Conservation (phyloP, 768 basidiomycete species). For the Boletus edulis region DNA sequence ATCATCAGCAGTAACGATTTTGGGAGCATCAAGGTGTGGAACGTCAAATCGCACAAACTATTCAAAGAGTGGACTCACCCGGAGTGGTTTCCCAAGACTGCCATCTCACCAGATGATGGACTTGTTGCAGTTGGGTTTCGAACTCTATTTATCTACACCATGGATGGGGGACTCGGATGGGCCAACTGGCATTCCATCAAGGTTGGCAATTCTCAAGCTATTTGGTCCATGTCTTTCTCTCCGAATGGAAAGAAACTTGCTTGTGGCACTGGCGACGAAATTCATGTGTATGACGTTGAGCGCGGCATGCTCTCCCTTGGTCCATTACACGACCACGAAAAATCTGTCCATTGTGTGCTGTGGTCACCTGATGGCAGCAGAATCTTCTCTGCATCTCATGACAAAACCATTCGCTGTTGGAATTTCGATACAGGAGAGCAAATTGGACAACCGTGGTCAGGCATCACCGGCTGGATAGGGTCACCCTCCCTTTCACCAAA, state of each 20-base stretch:
- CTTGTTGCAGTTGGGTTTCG: neutral
- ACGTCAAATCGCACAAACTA: neutral
- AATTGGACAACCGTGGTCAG: neutral
- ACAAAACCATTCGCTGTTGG: neutral
- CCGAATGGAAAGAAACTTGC: constrained; percentile 1
- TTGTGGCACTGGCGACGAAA: neutral
- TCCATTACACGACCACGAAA: neutral
- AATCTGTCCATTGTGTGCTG: neutral
- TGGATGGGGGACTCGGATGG: neutral
- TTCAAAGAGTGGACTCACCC: neutral
- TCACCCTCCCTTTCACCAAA: constrained; percentile 1
- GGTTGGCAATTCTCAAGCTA: accelerated
- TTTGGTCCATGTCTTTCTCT: neutral
- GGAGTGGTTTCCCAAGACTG: neutral
- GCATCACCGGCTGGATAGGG: neutral
- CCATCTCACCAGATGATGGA: constrained; percentile 3
- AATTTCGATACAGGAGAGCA: neutral
- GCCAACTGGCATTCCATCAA: neutral
- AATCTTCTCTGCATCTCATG: neutral
- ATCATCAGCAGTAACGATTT: too few relatives aligned
- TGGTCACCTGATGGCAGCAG: neutral
- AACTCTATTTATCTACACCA: neutral
- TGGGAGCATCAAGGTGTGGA: neutral
- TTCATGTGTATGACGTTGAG: neutral
- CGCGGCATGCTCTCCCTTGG: neutral